Base-by-base conservation (phyloP, 208 protist genomes). In the Naegleria lovaniensis region DNA sequence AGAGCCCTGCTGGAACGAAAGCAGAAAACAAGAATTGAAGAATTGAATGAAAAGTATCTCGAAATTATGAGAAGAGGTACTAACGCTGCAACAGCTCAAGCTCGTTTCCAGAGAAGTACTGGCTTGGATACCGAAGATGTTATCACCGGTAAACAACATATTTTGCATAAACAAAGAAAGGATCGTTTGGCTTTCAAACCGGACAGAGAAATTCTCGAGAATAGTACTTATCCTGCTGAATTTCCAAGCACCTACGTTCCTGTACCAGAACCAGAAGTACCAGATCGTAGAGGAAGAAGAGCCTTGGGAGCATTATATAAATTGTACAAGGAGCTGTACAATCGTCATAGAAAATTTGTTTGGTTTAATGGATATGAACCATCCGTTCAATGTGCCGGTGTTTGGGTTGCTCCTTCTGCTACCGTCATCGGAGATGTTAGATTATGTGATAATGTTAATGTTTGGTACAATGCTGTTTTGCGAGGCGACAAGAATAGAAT, bases 391-490 rank as follows among this genome's bases (percentile, higher is more conserved):
- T 6, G 19, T n/a, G 19, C 16, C 39, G 86, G 86, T 39, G 7
- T 16, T 0, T 89, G 48, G 51, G 95, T 98, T 83, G 96, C 96
- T 15, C 96, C 96, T 48, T 96, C 89, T 83, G 96, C 96, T 7
- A 96, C 93, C 91, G 92, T 98, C 16, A 93, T 93, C 43, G 96
- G 96, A 48, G 96, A 97, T 88, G 95, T 97, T 6, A 93, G 94
- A 7, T 93, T 98, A 79, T 95, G 95, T 19, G 94, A 96, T 93
- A 93, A 97, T 90, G 93, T 94, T 13, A 94, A 90, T 58, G 90
- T 98, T 86, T 97, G 96, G 87, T 98, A 98, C 92, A 95, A 97
- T 91, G 90, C 95, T 59, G 94, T 96, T 22, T 91, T 97, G 25
- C 95, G 96, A 58, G 97, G 97, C 92, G 96, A 96, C 86, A 51